Evolutionary conservation across 176 grass and related monocot species (phyloP).

Genomic region (Oryza meridionalis): DNA sequence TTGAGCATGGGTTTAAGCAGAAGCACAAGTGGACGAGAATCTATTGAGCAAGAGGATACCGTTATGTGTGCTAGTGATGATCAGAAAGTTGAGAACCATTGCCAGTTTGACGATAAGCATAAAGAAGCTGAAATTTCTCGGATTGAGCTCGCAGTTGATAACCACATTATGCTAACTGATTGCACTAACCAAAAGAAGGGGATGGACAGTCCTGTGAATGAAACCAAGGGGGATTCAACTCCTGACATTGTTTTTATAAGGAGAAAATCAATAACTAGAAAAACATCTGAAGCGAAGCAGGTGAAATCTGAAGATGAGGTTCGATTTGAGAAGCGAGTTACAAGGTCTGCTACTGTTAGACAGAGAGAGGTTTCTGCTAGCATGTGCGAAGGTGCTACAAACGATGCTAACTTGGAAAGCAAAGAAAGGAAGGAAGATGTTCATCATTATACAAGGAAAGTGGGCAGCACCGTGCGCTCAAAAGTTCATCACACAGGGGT

Average conservation of each 20-base stretch:
- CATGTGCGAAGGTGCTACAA: slow-evolving; percentile 30
- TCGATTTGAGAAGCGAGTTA: slow-evolving; percentile 70
- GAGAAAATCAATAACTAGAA: slow-evolving; percentile 49
- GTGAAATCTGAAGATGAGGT: slow-evolving; percentile 43
- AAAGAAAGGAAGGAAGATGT: slow-evolving; percentile 45
- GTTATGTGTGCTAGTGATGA: slow-evolving; percentile 28
- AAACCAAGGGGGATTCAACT: slow-evolving; percentile 45
- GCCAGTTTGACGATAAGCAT: slow-evolving; percentile 1
- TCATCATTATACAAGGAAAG: slow-evolving; percentile 54
- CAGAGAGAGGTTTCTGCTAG: slow-evolving; percentile 49
- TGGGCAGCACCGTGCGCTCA: slow-evolving; percentile 3
- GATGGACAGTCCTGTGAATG: neutral
- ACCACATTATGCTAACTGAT: slow-evolving; percentile 21
- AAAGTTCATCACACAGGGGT: slow-evolving; percentile 26
- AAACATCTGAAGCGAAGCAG: slow-evolving; percentile 30
- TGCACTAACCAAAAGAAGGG: slow-evolving; percentile 34
- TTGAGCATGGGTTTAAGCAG: slow-evolving; percentile 18
- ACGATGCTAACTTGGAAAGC: slow-evolving; percentile 25
- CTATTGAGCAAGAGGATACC: slow-evolving; percentile 38
- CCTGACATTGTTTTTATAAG: slow-evolving; percentile 54
- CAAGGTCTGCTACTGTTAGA: slow-evolving; percentile 70
- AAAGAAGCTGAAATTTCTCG: slow-evolving; percentile 30
- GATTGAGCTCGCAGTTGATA: slow-evolving; percentile 32
- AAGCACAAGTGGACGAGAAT: slow-evolving; percentile 28
- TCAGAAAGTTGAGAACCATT: slow-evolving; percentile 38